A percentile compares a stretch with the other conserved stretches of the same genome.
Conservation (phyloP, 345 rosid species). For the Moricandia moricandioides region DNA sequence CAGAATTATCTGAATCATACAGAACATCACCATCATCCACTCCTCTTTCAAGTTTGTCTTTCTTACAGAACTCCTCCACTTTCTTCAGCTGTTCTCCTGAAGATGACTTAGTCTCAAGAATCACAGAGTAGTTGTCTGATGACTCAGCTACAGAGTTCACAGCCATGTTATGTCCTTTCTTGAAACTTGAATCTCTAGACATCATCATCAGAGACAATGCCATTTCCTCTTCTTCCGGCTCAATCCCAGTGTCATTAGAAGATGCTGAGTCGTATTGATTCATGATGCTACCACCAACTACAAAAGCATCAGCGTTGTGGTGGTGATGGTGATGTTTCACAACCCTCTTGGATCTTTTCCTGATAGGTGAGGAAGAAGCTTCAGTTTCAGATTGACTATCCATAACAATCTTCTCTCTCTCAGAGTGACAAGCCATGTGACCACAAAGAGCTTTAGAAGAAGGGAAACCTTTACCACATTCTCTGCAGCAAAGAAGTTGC, state of each 20-base stretch:
- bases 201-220: slow-evolving; percentile 84
- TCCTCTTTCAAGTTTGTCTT: slow-evolving; percentile 31
- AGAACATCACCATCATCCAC: slow-evolving; percentile 20
- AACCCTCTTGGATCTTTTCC: slow-evolving; percentile 60
- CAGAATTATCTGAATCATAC: slow-evolving; percentile 53
- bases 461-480: slow-evolving; percentile 84
- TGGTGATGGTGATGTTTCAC: slow-evolving; percentile 43
- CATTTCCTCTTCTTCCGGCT: slow-evolving; percentile 73
- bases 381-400: slow-evolving; percentile 77
- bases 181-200: slow-evolving; percentile 65
- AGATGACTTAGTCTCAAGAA: slow-evolving; percentile 63
- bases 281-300: slow-evolving; percentile 11
- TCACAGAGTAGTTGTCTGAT: slow-evolving; percentile 66
- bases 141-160: slow-evolving; percentile 55
- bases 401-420: slow-evolving; percentile 49
- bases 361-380: slow-evolving; percentile 53
- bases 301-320: slow-evolving; percentile 24
- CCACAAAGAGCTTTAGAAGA: slow-evolving; percentile 88
- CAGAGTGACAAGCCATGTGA: slow-evolving; percentile 89
- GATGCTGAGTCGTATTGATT: slow-evolving; percentile 38
- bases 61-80: slow-evolving; percentile 34
- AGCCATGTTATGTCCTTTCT: slow-evolving; percentile 41
- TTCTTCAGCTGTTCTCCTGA: slow-evolving; percentile 48
- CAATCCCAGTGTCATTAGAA: slow-evolving; percentile 53
- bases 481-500: slow-evolving; percentile 56